Base-by-base conservation (phyloP, 2,329 filamentous ascomycete species). In the Celoporthe dispersa region DNA sequence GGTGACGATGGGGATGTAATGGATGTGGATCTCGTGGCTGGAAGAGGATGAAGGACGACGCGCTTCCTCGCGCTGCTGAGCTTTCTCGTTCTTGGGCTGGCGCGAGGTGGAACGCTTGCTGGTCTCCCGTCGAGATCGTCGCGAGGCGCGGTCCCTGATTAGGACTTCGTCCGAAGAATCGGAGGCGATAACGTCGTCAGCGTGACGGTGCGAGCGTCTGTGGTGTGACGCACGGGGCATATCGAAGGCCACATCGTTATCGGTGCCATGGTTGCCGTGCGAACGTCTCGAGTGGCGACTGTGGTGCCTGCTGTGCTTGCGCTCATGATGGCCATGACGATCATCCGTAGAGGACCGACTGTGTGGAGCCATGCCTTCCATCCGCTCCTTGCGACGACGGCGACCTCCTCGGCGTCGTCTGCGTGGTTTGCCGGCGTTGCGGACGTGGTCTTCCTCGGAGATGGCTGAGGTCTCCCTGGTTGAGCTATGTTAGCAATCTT, bases 1-100 rank as follows among this genome's bases (percentile, higher is more conserved):
- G 67, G 57, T 69, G 31, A 69, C 25, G 67, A 69, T 39, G 28
- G 69, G 67, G 16, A 71, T 44, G 62, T 70, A 70, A 19, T 70
- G 70, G 33, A 72, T 51, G 33, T 72, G 68, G 14, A 72, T 63
- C 19, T 70, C 68, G 48, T 68, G 57, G n/a, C 69, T 67, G 22
- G 63, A 61, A 1, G 53, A 35, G 33, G 70, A 68, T 3, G 66
- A 70, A 63, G 70, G 37, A 2, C 68, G 68, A 9, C 67, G 51
- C 16, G 67, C 48, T 39, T 68, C 59, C 33, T 68, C 63, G 6
- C 70, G 70, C 65, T 72, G 70, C 65, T 72, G 65, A 28, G 53
- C 39, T 19, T 64, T 65, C 61, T 67, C 64, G 48, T 66, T 65
- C 35, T 35, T 72, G 16, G 68, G 16, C 35, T 62, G 61, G 55